Evolutionary conservation across 768 basidiomycete genomes (phyloP).

Genomic region (Kwoniella sp.): DNA sequence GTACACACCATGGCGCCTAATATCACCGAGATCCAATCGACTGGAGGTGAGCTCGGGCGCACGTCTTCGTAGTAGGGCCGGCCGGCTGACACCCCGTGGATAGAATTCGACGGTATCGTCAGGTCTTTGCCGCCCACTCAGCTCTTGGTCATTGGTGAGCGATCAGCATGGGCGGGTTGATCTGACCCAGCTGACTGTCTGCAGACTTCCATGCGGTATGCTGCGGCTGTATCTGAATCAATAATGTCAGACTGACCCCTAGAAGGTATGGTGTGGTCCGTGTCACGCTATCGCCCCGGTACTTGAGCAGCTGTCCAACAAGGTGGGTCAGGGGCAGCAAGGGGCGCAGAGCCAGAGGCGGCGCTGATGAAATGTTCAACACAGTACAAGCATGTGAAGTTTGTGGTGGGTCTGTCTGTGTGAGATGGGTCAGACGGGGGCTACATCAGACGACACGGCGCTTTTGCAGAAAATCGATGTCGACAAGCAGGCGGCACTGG

Average conservation of each 20-base stretch:
- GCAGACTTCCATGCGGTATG: conserved; percentile 45
- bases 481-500: conserved; percentile 40
- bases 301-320: conserved; percentile 35
- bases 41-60: conserved; percentile 24
- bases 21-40: conserved; percentile 38
- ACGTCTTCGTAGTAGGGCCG: no score
- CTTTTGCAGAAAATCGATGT: conserved; percentile 49
- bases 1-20: conserved; percentile 33
- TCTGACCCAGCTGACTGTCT: not conserved
- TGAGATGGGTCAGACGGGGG: not conserved
- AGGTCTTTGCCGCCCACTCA: conserved; percentile 29
- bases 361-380: no score
- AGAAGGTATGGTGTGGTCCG: conserved; percentile 39
- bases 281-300: conserved; percentile 48
- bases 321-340: no score
- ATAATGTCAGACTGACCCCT: not conserved
- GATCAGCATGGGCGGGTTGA: not conserved
- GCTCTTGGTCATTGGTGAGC: conserved; percentile 45
- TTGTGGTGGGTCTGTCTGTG: conserved; percentile 24
- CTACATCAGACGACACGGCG: not conserved
- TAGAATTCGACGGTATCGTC: conserved; percentile 45
- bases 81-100: no score
- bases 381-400: conserved; percentile 43
- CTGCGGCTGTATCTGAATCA: not conserved
- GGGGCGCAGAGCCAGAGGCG: no score